Evolutionary conservation across 352 stramenopile genomes (phyloP), one percentile per base, ranked within the genome.

Genomic region (Pythium sukuiense): DNA sequence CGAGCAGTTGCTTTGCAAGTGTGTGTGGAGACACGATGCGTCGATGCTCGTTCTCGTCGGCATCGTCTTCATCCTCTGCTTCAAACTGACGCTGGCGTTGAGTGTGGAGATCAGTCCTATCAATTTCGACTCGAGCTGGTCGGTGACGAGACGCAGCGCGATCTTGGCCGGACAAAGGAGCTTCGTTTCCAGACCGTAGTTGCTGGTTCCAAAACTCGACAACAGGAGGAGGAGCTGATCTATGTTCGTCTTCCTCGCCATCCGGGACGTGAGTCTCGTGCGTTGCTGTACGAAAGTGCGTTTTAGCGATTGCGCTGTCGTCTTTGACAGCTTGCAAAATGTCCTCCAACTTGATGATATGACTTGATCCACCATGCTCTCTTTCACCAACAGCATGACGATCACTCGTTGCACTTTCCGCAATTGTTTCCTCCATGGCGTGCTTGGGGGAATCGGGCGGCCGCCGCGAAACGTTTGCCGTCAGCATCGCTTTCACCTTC

Each of bases 1-100:
- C 82, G 7, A 92, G 65, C 30, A 92, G 48, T 12, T 61, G 70
- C 33, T 72, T 79, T 0, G 82, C 77, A 0, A 92, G 76, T 2
- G 80, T 73, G 18, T 64, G 71, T 1, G 84, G 80, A 0, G 84
- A 90, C 50, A 85, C 65, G 12, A 79, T 37, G 0, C 64, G 64
- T 26, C 18, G 3, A 18, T 73, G 61, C n/a, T 62, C 63, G 29
- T 33, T 43, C 8, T 56, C 37, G 9, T 72, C 39, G 13, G 65
- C 65, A 27, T 82, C 71, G 2, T 30, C 59, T 52, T 63, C 49
- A 20, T 49, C 18, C 7, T 63, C 20, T 20, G 20, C 16, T 62
- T 48, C 43, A n/a, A 63, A 32, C 12, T 41, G 57, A 16, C 33
- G 46, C 20, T 59, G 29, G 7, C 29, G 30, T 56, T 69, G 60